Conservation (phyloP, 805 yeast genomes). For the Candida ponderosae region DNA sequence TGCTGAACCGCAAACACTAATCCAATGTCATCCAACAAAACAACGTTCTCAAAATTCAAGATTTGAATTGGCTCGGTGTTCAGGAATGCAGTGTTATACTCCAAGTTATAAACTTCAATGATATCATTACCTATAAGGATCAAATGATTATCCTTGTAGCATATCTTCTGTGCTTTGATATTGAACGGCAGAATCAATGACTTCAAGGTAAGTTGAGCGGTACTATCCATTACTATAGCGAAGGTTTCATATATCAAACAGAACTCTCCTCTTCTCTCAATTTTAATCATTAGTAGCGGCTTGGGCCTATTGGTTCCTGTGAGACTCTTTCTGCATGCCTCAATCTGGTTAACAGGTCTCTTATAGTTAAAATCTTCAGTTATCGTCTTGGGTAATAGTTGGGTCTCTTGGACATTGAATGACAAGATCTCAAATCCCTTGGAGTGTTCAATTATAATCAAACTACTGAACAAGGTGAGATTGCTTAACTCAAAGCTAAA, state of each 20-base stretch:
- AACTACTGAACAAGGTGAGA: slow-evolving; percentile 54
- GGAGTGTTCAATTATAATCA: slow-evolving; percentile 59
- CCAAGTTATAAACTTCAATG: slow-evolving; percentile 60
- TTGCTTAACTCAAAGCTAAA: slow-evolving; percentile 51
- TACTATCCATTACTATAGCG: slow-evolving; percentile 56
- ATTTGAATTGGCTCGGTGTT: slow-evolving; percentile 51
- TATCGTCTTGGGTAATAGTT: slow-evolving; percentile 43
- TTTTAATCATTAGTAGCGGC: slow-evolving; percentile 60
- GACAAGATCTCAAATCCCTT: slow-evolving; percentile 63
- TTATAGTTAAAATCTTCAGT: slow-evolving; percentile 2
- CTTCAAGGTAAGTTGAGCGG: slow-evolving; percentile 41
- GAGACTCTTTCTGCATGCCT: slow-evolving; percentile 29
- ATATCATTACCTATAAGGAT: slow-evolving; percentile 56
- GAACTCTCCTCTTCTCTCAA: slow-evolving; percentile 44
- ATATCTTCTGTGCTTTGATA: slow-evolving; percentile 31
- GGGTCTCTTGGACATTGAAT: slow-evolving; percentile 46
- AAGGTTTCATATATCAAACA: slow-evolving; percentile 63
- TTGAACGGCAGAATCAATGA: slow-evolving; percentile 32
- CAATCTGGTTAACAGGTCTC: slow-evolving; percentile 22
- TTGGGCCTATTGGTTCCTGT: slow-evolving; percentile 21
- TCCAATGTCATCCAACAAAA: slow-evolving; percentile 32
- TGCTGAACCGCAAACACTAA: slow-evolving; percentile 49
- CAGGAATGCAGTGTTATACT: slow-evolving; percentile 30
- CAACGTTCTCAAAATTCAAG: slow-evolving; percentile 61
- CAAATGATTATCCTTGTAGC: slow-evolving; percentile 36